phyloP scores from a whole-genome alignment of 495 filamentous ascomycete genomes.

The Arthonia radiata region DNA sequence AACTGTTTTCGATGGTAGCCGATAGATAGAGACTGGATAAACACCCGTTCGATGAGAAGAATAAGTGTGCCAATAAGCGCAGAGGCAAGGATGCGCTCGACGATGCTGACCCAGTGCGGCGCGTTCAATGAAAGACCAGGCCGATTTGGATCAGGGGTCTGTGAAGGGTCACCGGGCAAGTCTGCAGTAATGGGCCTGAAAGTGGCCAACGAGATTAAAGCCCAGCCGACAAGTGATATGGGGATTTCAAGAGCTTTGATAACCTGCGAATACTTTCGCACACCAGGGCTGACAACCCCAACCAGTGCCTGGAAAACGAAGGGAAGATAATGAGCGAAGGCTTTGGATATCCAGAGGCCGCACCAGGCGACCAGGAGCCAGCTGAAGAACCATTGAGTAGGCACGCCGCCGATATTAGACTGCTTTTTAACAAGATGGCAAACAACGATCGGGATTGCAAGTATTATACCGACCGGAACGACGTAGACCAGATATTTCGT shows the following conservation, averaged over 20 bases:
- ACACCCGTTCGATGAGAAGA: slow-evolving; percentile 51
- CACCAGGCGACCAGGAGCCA: slow-evolving; percentile 67
- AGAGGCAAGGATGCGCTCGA: slow-evolving; percentile 53
- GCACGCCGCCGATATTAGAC: slow-evolving; percentile 35
- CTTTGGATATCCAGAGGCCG: slow-evolving; percentile 65
- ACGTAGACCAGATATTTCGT: slow-evolving; percentile 82
- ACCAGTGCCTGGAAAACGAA: slow-evolving; percentile 62
- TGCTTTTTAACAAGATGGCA: slow-evolving; percentile 28
- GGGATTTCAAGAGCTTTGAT: slow-evolving; percentile 60
- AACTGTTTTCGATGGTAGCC: slow-evolving; percentile 91
- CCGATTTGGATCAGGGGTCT: too few species aligned
- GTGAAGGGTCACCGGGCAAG: too few species aligned
- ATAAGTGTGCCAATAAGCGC: slow-evolving; percentile 53
- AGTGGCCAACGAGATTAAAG: slow-evolving; percentile 48
- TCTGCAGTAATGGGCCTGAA: slow-evolving; percentile 54
- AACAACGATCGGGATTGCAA: slow-evolving; percentile 64
- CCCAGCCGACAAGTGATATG: slow-evolving; percentile 72
- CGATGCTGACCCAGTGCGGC: slow-evolving; percentile 30
- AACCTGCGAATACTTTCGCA: slow-evolving; percentile 74
- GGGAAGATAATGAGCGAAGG: slow-evolving; percentile 57
- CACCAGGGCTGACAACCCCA: slow-evolving; percentile 76
- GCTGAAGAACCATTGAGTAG: slow-evolving; percentile 54
- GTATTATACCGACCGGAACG: slow-evolving; percentile 43
- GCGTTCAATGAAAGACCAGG: too few species aligned
- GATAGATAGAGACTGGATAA: slow-evolving; percentile 83